Base-by-base conservation (phyloP, 768 basidiomycete species). In the Termitomyces sp. region DNA sequence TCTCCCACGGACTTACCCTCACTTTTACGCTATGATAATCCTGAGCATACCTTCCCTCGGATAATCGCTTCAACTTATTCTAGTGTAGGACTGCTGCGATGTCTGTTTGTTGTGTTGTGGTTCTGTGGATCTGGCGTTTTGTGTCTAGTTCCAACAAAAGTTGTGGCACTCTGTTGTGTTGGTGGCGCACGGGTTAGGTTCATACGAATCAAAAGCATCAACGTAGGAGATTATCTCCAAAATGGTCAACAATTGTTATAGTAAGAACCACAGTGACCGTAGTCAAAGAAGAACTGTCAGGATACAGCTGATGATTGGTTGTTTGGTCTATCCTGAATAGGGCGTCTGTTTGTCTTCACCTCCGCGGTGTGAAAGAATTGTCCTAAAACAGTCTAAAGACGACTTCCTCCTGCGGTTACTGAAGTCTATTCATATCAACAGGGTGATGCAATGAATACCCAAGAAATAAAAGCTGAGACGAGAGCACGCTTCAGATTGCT, bases 341-440 rank as follows among this genome's bases (percentile, higher is more conserved):
- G 61, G 35, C 26, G 36, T 52, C 20, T 47, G 61, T 51, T 64
- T 64, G 60, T 64, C 46, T 38, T 55, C 32, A 45, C 36, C 48
- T 18, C 38, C 51, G 9, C 36, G 6, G 36, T 24, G 26, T 53
- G 24, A 12, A 36, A 6, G 18, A 26, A 16, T 51, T 38, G 16
- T 10, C 36, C 24, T 20, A 22, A 50, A 35, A 51, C 18, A 36
- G 22, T 35, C 22, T 36, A 18, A 30, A 18, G 38, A 14, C 51
- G 28, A 38, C 24, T 53, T 53, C 51, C 33, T 4, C 26, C 38
- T n/a, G 51, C 13, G 38, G 51, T 30, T 14, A 20, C 5, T 9
- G 22, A 36, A 51, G 22, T 18, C 14, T 38, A 22, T 26, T 1
- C 22, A n/a, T 48, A 30, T 52, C 46, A 8, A n/a, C 9, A 54